phyloP scores from a whole-genome alignment of 2,329 filamentous ascomycete species.

The Talaromyces islandicus region DNA sequence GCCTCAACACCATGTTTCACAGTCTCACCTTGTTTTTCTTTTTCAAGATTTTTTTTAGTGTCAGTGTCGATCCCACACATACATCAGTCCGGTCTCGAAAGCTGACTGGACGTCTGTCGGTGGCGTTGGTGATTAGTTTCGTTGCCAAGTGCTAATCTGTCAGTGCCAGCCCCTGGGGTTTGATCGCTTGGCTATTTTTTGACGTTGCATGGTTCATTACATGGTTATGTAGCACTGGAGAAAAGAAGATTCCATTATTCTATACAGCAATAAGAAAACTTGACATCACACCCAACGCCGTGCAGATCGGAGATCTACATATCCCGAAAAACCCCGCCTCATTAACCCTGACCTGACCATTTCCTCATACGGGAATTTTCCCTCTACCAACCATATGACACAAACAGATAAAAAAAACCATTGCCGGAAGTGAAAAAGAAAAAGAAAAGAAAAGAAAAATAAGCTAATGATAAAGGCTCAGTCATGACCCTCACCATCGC shows the following conservation, averaged over 20 bases:
- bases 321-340: background rate
- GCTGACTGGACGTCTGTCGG: background rate
- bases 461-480: background rate
- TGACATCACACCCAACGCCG: background rate
- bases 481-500: slow-evolving; percentile 24
- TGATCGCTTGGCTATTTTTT: background rate
- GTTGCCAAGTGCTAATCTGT: background rate
- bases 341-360: background rate
- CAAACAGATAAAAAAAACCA: background rate
- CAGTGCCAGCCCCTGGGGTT: background rate
- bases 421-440: too few relatives aligned
- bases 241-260: background rate
- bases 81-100: background rate
- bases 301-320: background rate
- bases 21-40: too few relatives aligned
- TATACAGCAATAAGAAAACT: background rate
- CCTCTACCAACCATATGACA: background rate
- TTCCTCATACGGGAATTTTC: background rate
- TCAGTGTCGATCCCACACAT: background rate
- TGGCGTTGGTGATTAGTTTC: background rate
- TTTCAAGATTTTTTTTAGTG: too few relatives aligned
- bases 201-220: background rate
- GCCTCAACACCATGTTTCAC: background rate
- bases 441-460: background rate
- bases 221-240: background rate